A percentile compares a stretch with the other conserved stretches of the same genome.
phyloP scores from a whole-genome alignment of 2,329 filamentous ascomycete species.

The Pseudopithomyces chartarum region DNA sequence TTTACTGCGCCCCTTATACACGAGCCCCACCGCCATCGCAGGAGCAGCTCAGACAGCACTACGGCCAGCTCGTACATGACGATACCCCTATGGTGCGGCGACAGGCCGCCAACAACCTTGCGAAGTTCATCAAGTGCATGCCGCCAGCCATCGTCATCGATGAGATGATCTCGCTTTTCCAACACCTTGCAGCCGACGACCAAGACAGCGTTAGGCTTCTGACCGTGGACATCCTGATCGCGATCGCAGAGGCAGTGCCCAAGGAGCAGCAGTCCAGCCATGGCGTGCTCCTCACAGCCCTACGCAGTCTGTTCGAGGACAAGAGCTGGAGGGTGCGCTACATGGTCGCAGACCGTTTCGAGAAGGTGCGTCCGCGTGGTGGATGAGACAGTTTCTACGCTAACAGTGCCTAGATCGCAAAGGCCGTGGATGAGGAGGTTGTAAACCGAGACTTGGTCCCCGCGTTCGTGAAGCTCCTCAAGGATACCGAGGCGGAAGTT shows the following conservation, averaged over 20 bases:
- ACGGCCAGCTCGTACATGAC: constrained; percentile 91
- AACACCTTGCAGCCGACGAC: constrained; percentile 93
- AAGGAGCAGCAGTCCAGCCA: constrained; percentile 98
- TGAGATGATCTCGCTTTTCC: constrained; percentile 98
- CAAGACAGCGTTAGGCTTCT: constrained; percentile 96
- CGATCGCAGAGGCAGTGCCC: constrained; percentile 94
- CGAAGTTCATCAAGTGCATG: constrained; percentile 98
- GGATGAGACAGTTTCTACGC: constrained; percentile 23
- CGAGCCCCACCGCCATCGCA: constrained; percentile 88
- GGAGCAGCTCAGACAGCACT: constrained; percentile 89
- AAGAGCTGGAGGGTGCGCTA: constrained; percentile 99
- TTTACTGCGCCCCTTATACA: constrained; percentile 91
- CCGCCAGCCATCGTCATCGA: constrained; percentile 87
- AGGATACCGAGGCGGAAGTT: constrained; percentile 97
- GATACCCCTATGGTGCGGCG: constrained; percentile 99
- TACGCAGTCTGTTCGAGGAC: constrained; percentile 94
- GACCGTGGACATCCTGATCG: constrained; percentile 94
- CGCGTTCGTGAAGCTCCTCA: constrained; percentile 95
- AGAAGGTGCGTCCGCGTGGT: constrained; percentile 70
- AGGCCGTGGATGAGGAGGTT: constrained; percentile 97
- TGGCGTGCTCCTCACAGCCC: constrained; percentile 85
- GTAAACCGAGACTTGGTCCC: constrained; percentile 92
- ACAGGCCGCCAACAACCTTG: constrained; percentile 93
- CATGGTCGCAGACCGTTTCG: constrained; percentile 98
- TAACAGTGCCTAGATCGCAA: constrained; percentile 74